phyloP scores from a whole-genome alignment of 805 yeast genomes.

The Torulaspora indica region DNA sequence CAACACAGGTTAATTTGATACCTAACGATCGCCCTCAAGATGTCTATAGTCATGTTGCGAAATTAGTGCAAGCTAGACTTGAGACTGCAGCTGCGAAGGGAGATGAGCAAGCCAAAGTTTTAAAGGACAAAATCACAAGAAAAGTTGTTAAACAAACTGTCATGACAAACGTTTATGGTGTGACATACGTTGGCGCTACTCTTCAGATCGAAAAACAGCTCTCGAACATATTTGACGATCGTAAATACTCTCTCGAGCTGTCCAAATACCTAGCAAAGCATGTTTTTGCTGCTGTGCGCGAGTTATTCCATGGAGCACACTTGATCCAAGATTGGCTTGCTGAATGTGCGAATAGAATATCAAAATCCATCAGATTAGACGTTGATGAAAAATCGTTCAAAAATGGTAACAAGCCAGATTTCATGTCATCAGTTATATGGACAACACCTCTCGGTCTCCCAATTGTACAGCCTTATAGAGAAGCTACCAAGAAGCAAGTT shows the following conservation, averaged over 20 bases:
- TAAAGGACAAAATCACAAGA: constrained; percentile 64
- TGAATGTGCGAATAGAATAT: constrained; percentile 72
- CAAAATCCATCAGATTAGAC: constrained; percentile 71
- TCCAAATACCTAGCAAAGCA: constrained; percentile 66
- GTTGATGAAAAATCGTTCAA: constrained; percentile 43
- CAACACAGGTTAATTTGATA: constrained; percentile 67
- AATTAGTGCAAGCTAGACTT: constrained; percentile 53
- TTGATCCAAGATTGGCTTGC: constrained; percentile 95
- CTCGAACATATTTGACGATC: constrained; percentile 50
- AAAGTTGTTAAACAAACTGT: constrained; percentile 95
- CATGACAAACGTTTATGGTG: constrained; percentile 98
- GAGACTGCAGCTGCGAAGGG: constrained; percentile 51
- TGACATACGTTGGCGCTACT: constrained; percentile 88
- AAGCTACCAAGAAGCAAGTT: constrained; percentile 57
- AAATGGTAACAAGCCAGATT: constrained; percentile 51
- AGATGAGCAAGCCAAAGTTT: constrained; percentile 45
- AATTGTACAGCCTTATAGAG: constrained; percentile 94
- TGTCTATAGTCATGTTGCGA: constrained; percentile 68
- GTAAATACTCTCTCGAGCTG: constrained; percentile 43
- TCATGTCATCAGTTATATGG: constrained; percentile 91
- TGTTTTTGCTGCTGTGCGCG: constrained; percentile 79
- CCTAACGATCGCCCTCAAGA: constrained; percentile 74
- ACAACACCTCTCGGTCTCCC: constrained; percentile 94
- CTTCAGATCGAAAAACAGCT: constrained; percentile 81
- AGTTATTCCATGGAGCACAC: constrained; percentile 88